These are phyloP conservation scores for Solanum etuberosum DNA, from an alignment of 257 asterid genomes.

Conservation along the genomic window DNA sequence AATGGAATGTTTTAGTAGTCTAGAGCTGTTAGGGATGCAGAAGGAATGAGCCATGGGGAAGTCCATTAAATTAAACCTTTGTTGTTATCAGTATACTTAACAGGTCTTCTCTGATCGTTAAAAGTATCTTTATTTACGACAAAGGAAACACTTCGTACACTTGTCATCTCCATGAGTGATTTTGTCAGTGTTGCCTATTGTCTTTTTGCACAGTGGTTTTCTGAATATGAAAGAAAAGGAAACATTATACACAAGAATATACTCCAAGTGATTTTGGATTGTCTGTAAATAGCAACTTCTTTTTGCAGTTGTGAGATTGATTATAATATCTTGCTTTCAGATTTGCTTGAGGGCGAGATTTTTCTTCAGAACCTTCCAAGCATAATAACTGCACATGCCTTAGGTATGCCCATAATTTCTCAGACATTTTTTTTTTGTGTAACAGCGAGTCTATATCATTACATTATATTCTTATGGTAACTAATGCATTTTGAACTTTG, in stretches of 20 bases:
- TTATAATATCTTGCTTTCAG: constrained; percentile 32
- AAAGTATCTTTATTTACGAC: neutral
- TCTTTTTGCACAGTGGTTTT: neutral
- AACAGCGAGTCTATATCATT: neutral
- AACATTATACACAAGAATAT: neutral
- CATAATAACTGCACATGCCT: constrained; percentile 78
- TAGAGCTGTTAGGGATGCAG: neutral
- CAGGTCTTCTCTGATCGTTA: neutral
- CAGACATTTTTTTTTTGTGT: neutral
- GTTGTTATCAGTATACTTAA: neutral
- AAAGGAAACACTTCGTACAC: neutral
- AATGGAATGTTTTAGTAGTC: neutral
- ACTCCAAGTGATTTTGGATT: neutral
- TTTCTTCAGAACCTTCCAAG: constrained; percentile 98
- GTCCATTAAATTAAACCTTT: neutral
- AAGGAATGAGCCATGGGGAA: neutral
- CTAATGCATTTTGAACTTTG: neutral
- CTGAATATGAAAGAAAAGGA: neutral
- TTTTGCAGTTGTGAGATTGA: neutral
- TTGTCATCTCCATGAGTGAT: neutral
- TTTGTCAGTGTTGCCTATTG: neutral
- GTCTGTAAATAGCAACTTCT: neutral
- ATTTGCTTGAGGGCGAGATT: constrained; percentile 89
- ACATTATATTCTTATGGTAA: neutral
- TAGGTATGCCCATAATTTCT: constrained; percentile 41